Evolutionary conservation across 495 filamentous ascomycete genomes (phyloP).

Genomic region (Xylaria acuta): DNA sequence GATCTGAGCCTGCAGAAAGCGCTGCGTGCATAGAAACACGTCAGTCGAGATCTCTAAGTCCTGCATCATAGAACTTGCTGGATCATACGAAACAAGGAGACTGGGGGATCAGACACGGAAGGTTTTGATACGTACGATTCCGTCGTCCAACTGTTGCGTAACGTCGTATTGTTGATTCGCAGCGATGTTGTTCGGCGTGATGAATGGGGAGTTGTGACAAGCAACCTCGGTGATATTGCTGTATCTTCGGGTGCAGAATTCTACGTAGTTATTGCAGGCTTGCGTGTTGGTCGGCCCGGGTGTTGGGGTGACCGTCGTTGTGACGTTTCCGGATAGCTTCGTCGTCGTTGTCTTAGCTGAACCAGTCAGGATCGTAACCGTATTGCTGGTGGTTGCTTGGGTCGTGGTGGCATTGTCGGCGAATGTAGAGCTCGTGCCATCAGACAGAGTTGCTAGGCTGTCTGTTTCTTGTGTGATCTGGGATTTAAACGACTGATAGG

Average conservation of each 20-base stretch:
- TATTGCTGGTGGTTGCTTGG: conserved; percentile 32
- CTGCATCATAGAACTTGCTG: too few relatives aligned
- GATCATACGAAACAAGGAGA: too few relatives aligned
- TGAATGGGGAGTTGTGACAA: conserved; percentile 88
- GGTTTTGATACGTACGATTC: too few relatives aligned
- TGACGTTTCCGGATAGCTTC: conserved; percentile 36
- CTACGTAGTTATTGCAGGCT: conserved; percentile 86
- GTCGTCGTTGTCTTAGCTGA: conserved; percentile 40
- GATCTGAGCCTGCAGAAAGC: conserved; percentile 88
- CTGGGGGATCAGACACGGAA: too few relatives aligned
- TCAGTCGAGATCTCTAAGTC: too few relatives aligned
- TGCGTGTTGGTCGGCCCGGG: conserved; percentile 67
- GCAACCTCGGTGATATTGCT: conserved; percentile 89
- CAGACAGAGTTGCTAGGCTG: conserved; percentile 24
- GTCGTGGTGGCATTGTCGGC: conserved; percentile 51
- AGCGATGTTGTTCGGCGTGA: conserved; percentile 69
- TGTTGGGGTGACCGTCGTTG: conserved; percentile 47
- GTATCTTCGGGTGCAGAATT: conserved; percentile 81
- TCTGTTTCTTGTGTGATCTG: conserved; percentile 44
- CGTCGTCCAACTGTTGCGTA: conserved; percentile 79
- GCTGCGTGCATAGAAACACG: too few relatives aligned
- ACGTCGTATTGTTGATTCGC: conserved; percentile 79
- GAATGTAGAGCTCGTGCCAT: conserved; percentile 34
- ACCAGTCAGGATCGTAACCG: conserved; percentile 52
- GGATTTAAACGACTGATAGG: conserved; percentile 46